These are phyloP conservation scores for Sorghum bicolor DNA, from an alignment of 176 grass and related monocot genomes.

Conservation along the genomic window Sorghum_bicolor_NCBIv3 NC_012879.2:54464501-54465000, in stretches of 20 bases:
- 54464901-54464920: background rate
- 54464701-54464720: background rate
- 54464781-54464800: background rate
- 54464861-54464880: background rate
- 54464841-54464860: background rate
- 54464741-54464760: background rate
- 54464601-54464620: background rate
- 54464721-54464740: background rate
- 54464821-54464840: background rate
- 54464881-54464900: background rate
- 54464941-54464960: conserved; percentile 57
- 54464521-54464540: conserved; percentile 71
- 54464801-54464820: background rate
- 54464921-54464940: conserved; percentile 55
- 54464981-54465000: conserved; percentile 63
- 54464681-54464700: background rate
- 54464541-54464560: conserved; percentile 69
- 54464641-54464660: background rate
- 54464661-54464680: background rate
- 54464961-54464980: conserved; percentile 60
- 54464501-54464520: conserved; percentile 79
- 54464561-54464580: conserved; percentile 63
- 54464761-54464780: background rate
- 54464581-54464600: background rate
- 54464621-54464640: background rate